Percentiles rank a stretch among this genome's conserved stretches.
phyloP scores from a whole-genome alignment of 257 asterid genomes.

The Leonotis leonurus region DNA sequence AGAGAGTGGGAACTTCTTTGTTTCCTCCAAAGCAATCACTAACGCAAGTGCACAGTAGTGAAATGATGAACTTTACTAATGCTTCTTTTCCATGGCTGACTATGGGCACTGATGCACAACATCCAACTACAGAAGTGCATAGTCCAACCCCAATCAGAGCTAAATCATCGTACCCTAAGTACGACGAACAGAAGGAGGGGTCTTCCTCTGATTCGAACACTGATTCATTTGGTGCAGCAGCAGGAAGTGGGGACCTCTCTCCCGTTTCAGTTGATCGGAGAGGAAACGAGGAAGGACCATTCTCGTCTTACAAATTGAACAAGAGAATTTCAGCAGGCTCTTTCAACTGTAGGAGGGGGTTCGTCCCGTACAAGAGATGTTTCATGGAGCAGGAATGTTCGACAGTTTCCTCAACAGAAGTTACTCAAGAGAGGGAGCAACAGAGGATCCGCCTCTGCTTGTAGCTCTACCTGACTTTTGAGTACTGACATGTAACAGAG shows the following conservation, averaged over 20 bases:
- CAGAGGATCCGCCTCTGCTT: constrained; percentile 54
- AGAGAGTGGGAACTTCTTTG: too few species aligned
- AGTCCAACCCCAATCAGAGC: constrained; percentile 55
- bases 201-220: constrained; percentile 44
- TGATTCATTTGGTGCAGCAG: too few species aligned
- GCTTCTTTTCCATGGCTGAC: constrained; percentile 35
- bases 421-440: constrained; percentile 48
- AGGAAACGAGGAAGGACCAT: constrained; percentile 7
- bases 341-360: constrained; percentile 54
- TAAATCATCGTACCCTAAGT: constrained; percentile 1
- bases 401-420: constrained; percentile 15
- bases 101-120: constrained; percentile 19
- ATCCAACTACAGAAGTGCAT: constrained; percentile 31
- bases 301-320: constrained; percentile 22
- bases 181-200: constrained; percentile 40
- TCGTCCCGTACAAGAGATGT: constrained; percentile 81
- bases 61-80: constrained; percentile 2
- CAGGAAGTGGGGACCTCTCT: too few species aligned
- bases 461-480: constrained; percentile 23
- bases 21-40: too few species aligned
- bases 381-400: constrained; percentile 38
- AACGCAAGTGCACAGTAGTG: constrained; percentile 1
- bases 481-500: too few species aligned
- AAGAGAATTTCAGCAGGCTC: constrained; percentile 28
- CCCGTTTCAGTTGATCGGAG: too few species aligned